Conservation (phyloP, 768 basidiomycete genomes). For the Leccinum subtestaceum region DNA sequence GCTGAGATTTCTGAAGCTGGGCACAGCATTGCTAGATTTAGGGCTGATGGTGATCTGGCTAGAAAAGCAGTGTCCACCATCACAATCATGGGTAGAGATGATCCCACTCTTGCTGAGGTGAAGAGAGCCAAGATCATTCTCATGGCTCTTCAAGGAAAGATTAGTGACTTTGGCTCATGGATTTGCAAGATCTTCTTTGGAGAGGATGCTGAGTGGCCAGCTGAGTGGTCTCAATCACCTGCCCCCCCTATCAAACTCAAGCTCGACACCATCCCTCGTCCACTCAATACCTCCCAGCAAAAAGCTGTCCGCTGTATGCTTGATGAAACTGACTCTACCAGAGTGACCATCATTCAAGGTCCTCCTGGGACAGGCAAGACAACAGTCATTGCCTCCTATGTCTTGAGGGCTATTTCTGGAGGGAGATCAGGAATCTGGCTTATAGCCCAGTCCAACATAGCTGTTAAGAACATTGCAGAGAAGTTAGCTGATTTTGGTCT, state of each 20-base stretch:
- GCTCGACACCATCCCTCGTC: conserved; percentile 18
- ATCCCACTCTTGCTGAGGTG: conserved; percentile 56
- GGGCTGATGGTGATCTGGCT: conserved; percentile 24
- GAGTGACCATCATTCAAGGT: conserved; percentile 42
- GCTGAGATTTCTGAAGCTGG: conserved; percentile 16
- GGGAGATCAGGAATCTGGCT: conserved; percentile 65
- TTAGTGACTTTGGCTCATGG: conserved; percentile 36
- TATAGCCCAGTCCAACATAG: conserved; percentile 82
- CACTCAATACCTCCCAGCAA: conserved; percentile 40
- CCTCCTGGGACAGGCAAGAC: conserved; percentile 76
- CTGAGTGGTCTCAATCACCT: conserved; percentile 26
- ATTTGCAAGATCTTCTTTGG: conserved; percentile 35
- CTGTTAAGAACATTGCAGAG: conserved; percentile 87
- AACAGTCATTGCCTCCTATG: conserved; percentile 66
- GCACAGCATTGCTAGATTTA: conserved; percentile 22
- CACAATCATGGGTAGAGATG: conserved; percentile 51
- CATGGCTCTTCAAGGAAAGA: conserved; percentile 34
- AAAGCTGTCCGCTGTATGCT: conserved; percentile 40
- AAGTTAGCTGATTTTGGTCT: conserved; percentile 61
- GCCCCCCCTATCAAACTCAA: conserved; percentile 18
- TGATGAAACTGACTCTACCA: conserved; percentile 28
- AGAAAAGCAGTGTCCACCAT: conserved; percentile 36
- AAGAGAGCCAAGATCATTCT: conserved; percentile 35
- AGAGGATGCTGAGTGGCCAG: conserved; percentile 38
- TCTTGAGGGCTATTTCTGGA: conserved; percentile 42